Evolutionary conservation across 768 basidiomycete genomes (phyloP), one percentile per base, ranked within the genome.

Genomic region (Mycena venus): DNA sequence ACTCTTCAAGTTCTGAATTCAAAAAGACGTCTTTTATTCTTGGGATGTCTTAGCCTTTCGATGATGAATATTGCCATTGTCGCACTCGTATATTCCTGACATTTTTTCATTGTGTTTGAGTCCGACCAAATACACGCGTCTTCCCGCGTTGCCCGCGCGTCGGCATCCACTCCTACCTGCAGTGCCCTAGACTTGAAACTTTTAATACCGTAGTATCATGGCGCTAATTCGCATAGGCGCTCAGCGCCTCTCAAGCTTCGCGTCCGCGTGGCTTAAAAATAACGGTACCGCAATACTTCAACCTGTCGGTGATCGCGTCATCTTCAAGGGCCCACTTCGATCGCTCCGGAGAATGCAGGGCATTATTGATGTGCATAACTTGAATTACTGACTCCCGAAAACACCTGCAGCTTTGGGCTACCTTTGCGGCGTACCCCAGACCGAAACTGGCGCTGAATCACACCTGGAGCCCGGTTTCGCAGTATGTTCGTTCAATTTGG

Each of bases 201-300:
- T 38, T 32, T 44, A 11, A 11, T 25, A 40, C 15, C 5, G 25
- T 9, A 29, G 25, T 19, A 42, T 14, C 31, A 23, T 25, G 66
- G 66, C 66, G 66, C 66, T 58, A 44, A 40, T 44, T 68, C n/a
- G 59, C n/a, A n/a, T n/a, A n/a, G n/a, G n/a, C n/a, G n/a, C n/a
- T n/a, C n/a, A n/a, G 68, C 68, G 47, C 59, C 23, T 34, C 17
- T 42, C 27, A 23, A 49, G 17, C 10, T 49, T 51, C 65, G 53
- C 56, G 23, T 61, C 68, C 68, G 53, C 47, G 68, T 69, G 68
- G 53, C 32, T 3, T 11, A 25, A 34, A 55, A 6, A 19, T 17
- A 34, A 31, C 63, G 62, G 19, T 25, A 3, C 40, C 51, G 63
- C 63, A 21, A 47, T 36, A 63, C 21, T 21, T 14, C 6, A 25